phyloP scores from a whole-genome alignment of 139 green algal genomes.

The Choricystis sp. region DNA sequence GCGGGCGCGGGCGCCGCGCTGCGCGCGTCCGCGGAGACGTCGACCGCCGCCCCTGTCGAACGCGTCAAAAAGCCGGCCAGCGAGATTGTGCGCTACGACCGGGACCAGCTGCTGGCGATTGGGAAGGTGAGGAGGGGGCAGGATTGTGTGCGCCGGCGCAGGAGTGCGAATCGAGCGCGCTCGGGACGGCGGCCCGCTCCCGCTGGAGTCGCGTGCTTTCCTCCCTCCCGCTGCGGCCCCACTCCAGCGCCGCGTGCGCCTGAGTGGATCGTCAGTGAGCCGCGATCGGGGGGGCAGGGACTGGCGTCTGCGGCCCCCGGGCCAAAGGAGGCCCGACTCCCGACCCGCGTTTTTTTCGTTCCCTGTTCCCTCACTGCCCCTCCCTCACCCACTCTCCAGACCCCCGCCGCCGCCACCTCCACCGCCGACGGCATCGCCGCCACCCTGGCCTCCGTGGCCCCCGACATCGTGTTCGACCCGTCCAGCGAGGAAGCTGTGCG shows the following conservation, averaged over 20 bases:
- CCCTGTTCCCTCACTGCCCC: too few species aligned
- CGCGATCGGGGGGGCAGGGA: too few species aligned
- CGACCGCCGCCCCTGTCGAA: neutral
- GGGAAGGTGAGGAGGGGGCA: slow-evolving; percentile 3
- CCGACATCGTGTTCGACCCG: neutral
- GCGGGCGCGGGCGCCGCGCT: slow-evolving; percentile 45
- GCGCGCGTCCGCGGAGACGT: slow-evolving; percentile 19
- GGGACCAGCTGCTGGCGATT: slow-evolving; percentile 9
- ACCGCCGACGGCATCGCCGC: too few species aligned
- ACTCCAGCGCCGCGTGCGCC: neutral
- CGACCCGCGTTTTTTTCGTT: too few species aligned
- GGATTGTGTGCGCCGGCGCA: neutral
- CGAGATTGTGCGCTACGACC: slow-evolving; percentile 11
- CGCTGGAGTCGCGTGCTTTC: neutral
- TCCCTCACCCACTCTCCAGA: too few species aligned
- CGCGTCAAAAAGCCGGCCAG: slow-evolving; percentile 3
- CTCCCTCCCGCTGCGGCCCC: neutral
- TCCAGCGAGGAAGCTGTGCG: too few species aligned
- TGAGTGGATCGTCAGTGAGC: neutral
- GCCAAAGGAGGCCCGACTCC: too few species aligned
- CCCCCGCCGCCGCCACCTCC: too few species aligned
- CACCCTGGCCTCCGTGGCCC: neutral
- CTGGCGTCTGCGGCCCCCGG: too few species aligned
- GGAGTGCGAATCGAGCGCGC: neutral
- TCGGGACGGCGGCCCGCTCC: neutral